A percentile compares a stretch with the other conserved stretches of the same genome.
These are phyloP conservation scores for Cercospora janseana DNA, from an alignment of 2,329 filamentous ascomycete genomes.

Conservation along the genomic window DNA sequence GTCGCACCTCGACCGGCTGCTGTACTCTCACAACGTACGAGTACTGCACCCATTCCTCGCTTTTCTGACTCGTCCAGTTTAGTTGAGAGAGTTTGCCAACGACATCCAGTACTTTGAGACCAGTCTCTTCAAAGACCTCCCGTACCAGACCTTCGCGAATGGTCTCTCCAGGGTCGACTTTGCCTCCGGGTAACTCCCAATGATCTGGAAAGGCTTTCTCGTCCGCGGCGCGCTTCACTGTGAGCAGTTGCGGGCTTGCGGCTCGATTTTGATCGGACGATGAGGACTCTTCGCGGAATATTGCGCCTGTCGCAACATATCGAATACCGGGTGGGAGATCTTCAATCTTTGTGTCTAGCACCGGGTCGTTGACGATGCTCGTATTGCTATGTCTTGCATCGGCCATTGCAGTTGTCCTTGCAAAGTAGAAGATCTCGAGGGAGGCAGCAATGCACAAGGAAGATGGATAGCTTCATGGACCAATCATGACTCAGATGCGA, in stretches of 20 bases:
- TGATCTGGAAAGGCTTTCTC: conserved; percentile 17
- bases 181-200: conserved; percentile 21
- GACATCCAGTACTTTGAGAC: conserved; percentile 6
- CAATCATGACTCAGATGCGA: conserved; percentile 4
- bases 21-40: conserved; percentile 13
- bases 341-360: conserved; percentile 13
- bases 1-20: conserved; percentile 3
- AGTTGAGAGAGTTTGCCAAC: conserved; percentile 3
- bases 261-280: background rate
- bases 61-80: conserved; percentile 8
- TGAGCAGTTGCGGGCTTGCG: conserved; percentile 11
- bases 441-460: background rate
- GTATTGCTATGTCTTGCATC: background rate
- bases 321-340: conserved; percentile 7
- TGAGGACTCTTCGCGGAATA: conserved; percentile 4
- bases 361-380: conserved; percentile 1
- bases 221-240: conserved; percentile 11
- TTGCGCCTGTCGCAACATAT: conserved; percentile 13
- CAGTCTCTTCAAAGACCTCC: conserved; percentile 19
- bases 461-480: background rate
- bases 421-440: background rate
- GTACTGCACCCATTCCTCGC: conserved; percentile 10
- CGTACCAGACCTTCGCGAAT: conserved; percentile 13
- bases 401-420: background rate
- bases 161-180: conserved; percentile 14